Evolutionary conservation across 805 yeast genomes (phyloP), one percentile per base, ranked within the genome.

Genomic region (Saturnispora saitoi): DNA sequence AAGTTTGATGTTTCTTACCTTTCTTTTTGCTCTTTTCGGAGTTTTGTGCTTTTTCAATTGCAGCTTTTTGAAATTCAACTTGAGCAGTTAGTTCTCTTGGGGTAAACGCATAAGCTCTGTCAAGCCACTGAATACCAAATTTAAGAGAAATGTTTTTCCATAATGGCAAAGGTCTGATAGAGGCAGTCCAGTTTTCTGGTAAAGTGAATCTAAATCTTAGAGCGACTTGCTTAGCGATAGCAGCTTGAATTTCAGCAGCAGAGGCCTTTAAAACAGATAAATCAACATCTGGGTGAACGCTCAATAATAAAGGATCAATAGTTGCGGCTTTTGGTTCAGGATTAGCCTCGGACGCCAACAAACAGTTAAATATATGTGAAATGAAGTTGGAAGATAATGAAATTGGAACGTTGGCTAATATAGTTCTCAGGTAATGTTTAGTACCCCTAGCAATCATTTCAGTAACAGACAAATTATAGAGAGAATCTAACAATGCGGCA

Each of bases 81-180:
- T 60, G 63, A 14, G 55, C 51, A 29, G 65, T 69, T 39, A 71
- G 63, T 17, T 58, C 64, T 41, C 71, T 78, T 41, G 62, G 61
- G 31, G 77, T 71, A 62, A 78, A 77, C 11, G 63, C 67, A 59
- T 77, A 81, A 10, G 67, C 60, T 52, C 67, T 73, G 10, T 76
- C 70, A 51, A 71, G 67, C 86, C 95, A 83, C 70, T 93, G 99
- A 47, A 91, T 78, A 67, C 98, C 98, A 56, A 81, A 78, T 66
- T 86, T 84, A 47, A 70, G 58, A 10, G 96, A 80, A 54, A 89
- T 72, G 55, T 82, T 85, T 67, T 90, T 80, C 58, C 87, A 70
- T 32, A 65, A 54, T 45, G 76, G 78, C 19, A 70, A 52, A 3
- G 70, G 64, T 28, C 61, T 63, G 32, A 75, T 51, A 15, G 61